Percentiles rank a stretch among this genome's conserved stretches.
Evolutionary conservation across 495 filamentous ascomycete genomes (phyloP).

Genomic region (Entonaema liquescens): DNA sequence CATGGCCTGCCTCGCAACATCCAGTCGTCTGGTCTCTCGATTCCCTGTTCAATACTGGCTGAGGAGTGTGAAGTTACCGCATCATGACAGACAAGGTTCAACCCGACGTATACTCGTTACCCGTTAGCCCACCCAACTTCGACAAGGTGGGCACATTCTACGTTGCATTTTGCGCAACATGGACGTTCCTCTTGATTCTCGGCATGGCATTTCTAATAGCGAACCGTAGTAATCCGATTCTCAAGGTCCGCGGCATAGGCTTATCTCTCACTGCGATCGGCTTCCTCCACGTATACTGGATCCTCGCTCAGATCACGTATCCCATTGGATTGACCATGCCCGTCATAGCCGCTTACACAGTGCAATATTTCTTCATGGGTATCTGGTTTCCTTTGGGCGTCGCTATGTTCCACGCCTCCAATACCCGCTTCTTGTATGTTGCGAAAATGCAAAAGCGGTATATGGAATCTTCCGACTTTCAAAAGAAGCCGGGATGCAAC

Average conservation of each 20-base stretch:
- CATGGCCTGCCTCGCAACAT: conserved; percentile 6
- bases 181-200: conserved; percentile 62
- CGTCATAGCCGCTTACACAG: conserved; percentile 51
- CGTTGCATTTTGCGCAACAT: conserved; percentile 57
- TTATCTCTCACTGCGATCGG: conserved; percentile 66
- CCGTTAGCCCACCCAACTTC: conserved; percentile 41
- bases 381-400: conserved; percentile 74
- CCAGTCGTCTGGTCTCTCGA: background rate
- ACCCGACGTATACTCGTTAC: conserved; percentile 35
- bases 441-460: conserved; percentile 63
- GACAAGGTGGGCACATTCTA: conserved; percentile 58
- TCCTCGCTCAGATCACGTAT: conserved; percentile 67
- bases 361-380: conserved; percentile 79
- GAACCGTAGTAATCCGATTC: conserved; percentile 64
- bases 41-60: background rate
- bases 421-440: conserved; percentile 71
- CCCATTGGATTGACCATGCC: conserved; percentile 67
- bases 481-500: conserved; percentile 37
- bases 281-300: conserved; percentile 71
- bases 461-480: conserved; percentile 33
- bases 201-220: conserved; percentile 64
- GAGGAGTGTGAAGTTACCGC: conserved; percentile 36
- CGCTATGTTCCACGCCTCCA: conserved; percentile 75
- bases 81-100: conserved; percentile 25
- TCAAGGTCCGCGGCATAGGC: conserved; percentile 70